Evolutionary conservation across 352 stramenopile species (phyloP), one percentile per base, ranked within the genome.

Genomic region (Saprolegnia diclina): DNA sequence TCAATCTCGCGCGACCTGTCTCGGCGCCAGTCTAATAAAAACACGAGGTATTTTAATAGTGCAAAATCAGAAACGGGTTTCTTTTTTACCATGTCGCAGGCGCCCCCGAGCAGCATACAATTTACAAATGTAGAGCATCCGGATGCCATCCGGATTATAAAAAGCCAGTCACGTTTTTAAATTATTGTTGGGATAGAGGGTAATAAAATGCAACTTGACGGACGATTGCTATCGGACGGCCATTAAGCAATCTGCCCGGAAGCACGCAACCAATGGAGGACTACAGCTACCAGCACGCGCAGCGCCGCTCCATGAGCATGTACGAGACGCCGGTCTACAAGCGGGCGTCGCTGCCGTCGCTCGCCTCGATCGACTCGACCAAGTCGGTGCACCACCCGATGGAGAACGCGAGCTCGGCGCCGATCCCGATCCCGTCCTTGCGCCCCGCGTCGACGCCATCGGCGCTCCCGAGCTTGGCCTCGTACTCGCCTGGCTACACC

Each of bases 281-380:
- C 22, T 67, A 57, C 62, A 37, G 21, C 42, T 67, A 55, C 22
- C 62, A 67, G 19, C 62, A 67, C 24, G 62, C 44, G 13, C 46
- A 53, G 9, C 62, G 62, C n/a, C 62, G 62, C 7, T 67, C 62
- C 9, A 67, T 67, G 62, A 67, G 62, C 29, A 67, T 67, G 62
- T 67, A 46, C 32, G 62, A 67, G 32, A 32, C 38, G 35, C 56
- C 56, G 3, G 56, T 64, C 4, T 57, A 53, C n/a, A 67, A 67
- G 45, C 40, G 62, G 6, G 16, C 42, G 2, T 48, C 42, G 13
- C 35, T 67, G 62, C 62, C 62, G 50, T 67, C 62, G 50, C 62
- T 67, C 29, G 62, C 62, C 11, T 44, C 42, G 1, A 67, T 67
- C 50, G 62, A 67, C 50, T 56, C 62, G 1, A 67, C 62, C 62